phyloP scores from a whole-genome alignment of 768 basidiomycete genomes.

The Filobasidium floriforme region DNA sequence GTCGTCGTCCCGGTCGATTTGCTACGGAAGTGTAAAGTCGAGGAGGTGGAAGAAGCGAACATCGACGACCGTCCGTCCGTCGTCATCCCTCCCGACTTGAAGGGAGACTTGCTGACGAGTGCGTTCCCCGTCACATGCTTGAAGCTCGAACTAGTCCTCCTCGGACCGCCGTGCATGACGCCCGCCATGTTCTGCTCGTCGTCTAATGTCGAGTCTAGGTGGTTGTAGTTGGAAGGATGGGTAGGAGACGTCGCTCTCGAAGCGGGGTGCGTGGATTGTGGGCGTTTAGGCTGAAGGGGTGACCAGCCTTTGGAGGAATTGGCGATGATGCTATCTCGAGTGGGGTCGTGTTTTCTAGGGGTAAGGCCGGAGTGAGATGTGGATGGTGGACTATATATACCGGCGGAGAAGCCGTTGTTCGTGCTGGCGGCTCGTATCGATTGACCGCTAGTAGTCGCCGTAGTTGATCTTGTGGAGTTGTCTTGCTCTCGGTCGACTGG shows the following conservation, averaged over 20 bases:
- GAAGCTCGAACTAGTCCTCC: conserved; percentile 43
- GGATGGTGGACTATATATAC: not conserved
- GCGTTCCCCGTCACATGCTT: conserved; percentile 45
- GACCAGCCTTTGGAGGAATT: conserved; percentile 45
- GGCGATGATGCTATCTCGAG: conserved; percentile 39
- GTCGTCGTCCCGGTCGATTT: not conserved
- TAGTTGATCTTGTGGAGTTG: not conserved
- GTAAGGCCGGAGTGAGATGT: not conserved
- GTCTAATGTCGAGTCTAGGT: not conserved
- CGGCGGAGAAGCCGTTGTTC: not conserved
- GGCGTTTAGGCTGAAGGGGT: conserved; percentile 42
- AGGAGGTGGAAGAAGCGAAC: not conserved
- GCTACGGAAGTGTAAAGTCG: not conserved
- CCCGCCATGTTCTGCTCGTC: too few relatives aligned
- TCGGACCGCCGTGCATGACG: conserved; percentile 21
- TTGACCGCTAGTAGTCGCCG: not conserved
- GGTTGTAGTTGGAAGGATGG: conserved; percentile 7
- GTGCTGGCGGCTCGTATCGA: not conserved
- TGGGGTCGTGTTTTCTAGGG: conserved; percentile 2
- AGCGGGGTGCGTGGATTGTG: conserved; percentile 24
- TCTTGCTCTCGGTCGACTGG: not conserved
- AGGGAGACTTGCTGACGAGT: conserved; percentile 44
- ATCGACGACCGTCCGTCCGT: not conserved
- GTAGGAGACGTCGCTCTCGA: conserved; percentile 32
- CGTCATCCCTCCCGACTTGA: conserved; percentile 31